Percentiles rank a stretch among this genome's conserved stretches.
Evolutionary conservation across 2,329 filamentous ascomycete species (phyloP).

Genomic region (Fusarium sp.): DNA sequence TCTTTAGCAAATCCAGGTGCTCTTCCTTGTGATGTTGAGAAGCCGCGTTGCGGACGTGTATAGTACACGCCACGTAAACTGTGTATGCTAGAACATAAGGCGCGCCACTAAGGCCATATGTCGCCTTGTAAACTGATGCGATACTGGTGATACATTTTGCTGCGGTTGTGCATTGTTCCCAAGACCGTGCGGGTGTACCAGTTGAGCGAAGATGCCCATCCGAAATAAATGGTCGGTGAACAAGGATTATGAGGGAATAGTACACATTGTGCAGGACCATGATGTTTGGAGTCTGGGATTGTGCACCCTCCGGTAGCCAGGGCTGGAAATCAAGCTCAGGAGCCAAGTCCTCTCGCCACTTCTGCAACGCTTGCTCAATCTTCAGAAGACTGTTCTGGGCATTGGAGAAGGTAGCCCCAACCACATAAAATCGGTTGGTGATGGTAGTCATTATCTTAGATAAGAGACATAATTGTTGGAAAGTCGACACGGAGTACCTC

Average conservation of each 20-base stretch:
- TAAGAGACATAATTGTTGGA: constrained; percentile 13
- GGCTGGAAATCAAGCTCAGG: constrained; percentile 6
- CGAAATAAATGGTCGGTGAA: constrained; percentile 14
- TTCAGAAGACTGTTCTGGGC: neutral
- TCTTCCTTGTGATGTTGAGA: neutral
- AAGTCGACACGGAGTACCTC: constrained; percentile 9
- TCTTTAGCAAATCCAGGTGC: neutral
- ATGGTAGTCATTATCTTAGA: constrained; percentile 18
- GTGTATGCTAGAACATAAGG: constrained; percentile 17
- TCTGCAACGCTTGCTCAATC: constrained; percentile 5
- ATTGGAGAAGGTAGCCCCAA: constrained; percentile 9
- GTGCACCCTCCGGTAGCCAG: neutral
- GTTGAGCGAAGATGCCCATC: constrained; percentile 9
- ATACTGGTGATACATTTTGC: constrained; percentile 10
- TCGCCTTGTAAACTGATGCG: constrained; percentile 5
- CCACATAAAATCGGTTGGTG: constrained; percentile 17
- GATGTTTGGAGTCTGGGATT: constrained; percentile 6
- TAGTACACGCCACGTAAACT: constrained; percentile 13
- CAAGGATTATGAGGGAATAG: constrained; percentile 6
- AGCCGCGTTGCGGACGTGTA: constrained; percentile 14
- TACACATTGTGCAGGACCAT: constrained; percentile 18
- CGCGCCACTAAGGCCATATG: neutral
- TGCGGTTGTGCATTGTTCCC: constrained; percentile 12
- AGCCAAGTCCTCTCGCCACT: constrained; percentile 1
- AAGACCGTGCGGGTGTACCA: neutral